Evolutionary conservation across 257 asterid genomes (phyloP), one percentile per base, ranked within the genome.

Genomic region (Handroanthus guayacan): DNA sequence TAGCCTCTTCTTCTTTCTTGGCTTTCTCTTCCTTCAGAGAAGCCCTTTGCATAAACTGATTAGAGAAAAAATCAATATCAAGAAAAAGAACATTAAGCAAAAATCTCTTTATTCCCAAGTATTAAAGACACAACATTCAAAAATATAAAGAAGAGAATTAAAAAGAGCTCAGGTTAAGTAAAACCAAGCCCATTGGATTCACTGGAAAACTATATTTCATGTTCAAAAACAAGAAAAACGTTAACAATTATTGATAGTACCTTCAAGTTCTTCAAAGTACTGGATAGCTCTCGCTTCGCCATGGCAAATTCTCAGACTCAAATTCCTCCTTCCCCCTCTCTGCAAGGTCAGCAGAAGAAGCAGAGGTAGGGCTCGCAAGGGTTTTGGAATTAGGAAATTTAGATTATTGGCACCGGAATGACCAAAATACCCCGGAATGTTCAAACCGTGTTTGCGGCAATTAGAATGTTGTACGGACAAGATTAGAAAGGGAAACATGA

Each of bases 41-140:
- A 3, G 87, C 97, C 86, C 97, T 90, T 89, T 94, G 98, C 98
- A 94, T 94, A 82, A 94, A 94, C 98, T 94, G 86, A 71, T 82
- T 62, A n/a, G n/a, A 17, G 43, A 48, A 45, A 48, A 8, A 20
- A 17, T 36, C 43, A 62, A 64, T 51, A 67, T 25, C 31, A 37
- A 67, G 65, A 38, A 44, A 10, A 41, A 45, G 7, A 74, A 55
- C 55, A 62, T 9, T 64, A 47, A 73, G 62, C 67, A 54, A 14
- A 56, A 2, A 57, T 17, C 48, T 61, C 63, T 71, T 45, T 8
- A 56, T 52, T 70, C 25, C 34, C 67, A 76, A 70, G 14, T 55
- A 77, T 10, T 45, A 25, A 62, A 75, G 25, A 57, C 36, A 18
- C 41, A 63, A 39, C 37, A 56, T 20, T 12, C 2, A 47, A n/a